Conservation (phyloP, 257 asterid species). For the Solanum infundibuliforme region DNA sequence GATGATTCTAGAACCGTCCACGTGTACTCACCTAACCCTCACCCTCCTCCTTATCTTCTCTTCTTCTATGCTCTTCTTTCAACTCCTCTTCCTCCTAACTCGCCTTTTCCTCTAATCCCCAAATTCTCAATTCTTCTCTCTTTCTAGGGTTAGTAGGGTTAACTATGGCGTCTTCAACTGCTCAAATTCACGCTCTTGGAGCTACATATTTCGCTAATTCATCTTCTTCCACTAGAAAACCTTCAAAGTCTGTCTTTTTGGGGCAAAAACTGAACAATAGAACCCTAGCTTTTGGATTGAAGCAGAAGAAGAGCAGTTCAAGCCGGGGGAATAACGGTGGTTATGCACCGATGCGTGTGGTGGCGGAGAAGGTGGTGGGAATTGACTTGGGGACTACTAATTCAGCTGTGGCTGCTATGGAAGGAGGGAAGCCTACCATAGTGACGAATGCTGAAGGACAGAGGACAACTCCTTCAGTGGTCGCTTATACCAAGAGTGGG, state of each 20-base stretch:
- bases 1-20: constrained; percentile 25
- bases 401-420: constrained; percentile 94
- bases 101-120: constrained; percentile 8
- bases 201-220: constrained; percentile 21
- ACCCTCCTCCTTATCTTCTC: constrained; percentile 13
- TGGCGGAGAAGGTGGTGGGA: constrained; percentile 86
- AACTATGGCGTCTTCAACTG: constrained; percentile 10
- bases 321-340: constrained; percentile 7
- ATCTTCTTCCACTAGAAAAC: constrained; percentile 18
- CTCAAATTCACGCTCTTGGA: constrained; percentile 59
- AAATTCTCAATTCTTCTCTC: not conserved
- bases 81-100: constrained; percentile 7
- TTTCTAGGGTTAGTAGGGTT: constrained; percentile 9
- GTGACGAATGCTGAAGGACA: constrained; percentile 86
- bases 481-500: constrained; percentile 72
- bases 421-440: constrained; percentile 89
- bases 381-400: constrained; percentile 85
- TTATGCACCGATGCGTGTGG: constrained; percentile 42
- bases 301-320: constrained; percentile 26
- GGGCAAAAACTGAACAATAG: constrained; percentile 33
- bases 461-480: constrained; percentile 86
- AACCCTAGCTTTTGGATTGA: constrained; percentile 22
- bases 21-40: constrained; percentile 36
- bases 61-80: not conserved
- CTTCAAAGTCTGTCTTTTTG: constrained; percentile 28